A percentile compares a stretch with the other conserved stretches of the same genome.
Evolutionary conservation across 345 rosid species (phyloP).

Genomic region (Pelargonium nanum): DNA sequence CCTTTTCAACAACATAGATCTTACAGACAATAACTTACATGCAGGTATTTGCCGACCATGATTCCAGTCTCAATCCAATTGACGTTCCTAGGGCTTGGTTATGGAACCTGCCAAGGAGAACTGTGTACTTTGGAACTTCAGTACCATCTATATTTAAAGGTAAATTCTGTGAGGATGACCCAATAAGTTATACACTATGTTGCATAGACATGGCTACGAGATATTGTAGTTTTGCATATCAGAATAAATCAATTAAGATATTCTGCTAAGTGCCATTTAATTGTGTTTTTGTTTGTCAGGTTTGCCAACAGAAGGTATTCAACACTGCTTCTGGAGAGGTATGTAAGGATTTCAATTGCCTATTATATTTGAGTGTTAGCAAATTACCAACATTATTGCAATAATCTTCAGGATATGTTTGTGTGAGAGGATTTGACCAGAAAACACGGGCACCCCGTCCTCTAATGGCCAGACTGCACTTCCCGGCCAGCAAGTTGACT

Average conservation of each 20-base stretch:
- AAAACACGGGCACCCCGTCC: slow-evolving; percentile 17
- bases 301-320: slow-evolving; percentile 10
- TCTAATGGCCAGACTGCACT: slow-evolving; percentile 31
- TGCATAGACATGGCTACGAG: too few species aligned
- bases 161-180: slow-evolving; percentile 8
- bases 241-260: too few species aligned
- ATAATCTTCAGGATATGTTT: slow-evolving; percentile 29
- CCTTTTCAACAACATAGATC: background rate
- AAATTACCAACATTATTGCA: background rate
- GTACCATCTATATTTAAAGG: slow-evolving; percentile 31
- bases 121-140: slow-evolving; percentile 37
- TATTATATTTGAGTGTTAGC: background rate
- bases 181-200: too few species aligned
- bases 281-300: slow-evolving; percentile 1
- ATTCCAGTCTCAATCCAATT: slow-evolving; percentile 32
- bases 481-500: background rate
- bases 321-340: slow-evolving; percentile 33
- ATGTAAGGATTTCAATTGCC: slow-evolving; percentile 1
- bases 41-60: slow-evolving; percentile 73
- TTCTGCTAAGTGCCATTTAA: background rate
- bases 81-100: slow-evolving; percentile 23
- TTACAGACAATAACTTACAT: background rate
- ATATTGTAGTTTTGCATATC: too few species aligned
- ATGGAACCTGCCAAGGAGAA: slow-evolving; percentile 26
- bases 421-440: slow-evolving; percentile 46